Conservation (phyloP, 805 yeast genomes). For the Wickerhamiella lipophila region DNA sequence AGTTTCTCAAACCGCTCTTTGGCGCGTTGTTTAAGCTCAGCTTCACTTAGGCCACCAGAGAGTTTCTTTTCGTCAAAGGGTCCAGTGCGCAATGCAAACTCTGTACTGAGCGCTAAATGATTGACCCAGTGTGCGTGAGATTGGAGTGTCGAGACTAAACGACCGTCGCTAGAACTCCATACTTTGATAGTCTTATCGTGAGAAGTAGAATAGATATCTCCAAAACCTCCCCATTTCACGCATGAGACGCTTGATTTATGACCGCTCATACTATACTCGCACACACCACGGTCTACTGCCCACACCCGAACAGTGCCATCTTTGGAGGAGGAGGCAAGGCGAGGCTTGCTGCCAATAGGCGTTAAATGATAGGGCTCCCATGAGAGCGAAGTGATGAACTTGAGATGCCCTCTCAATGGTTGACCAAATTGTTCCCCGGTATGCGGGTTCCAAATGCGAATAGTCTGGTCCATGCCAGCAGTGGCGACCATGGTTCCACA, state of each 20-base stretch:
- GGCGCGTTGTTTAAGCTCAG: slow-evolving; percentile 45
- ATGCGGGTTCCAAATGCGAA: slow-evolving; percentile 73
- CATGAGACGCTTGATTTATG: slow-evolving; percentile 84
- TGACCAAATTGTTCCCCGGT: slow-evolving; percentile 65
- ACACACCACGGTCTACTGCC: slow-evolving; percentile 64
- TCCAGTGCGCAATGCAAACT: slow-evolving; percentile 74
- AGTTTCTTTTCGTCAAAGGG: slow-evolving; percentile 64
- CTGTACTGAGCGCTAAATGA: slow-evolving; percentile 84
- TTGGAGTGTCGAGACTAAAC: slow-evolving; percentile 61
- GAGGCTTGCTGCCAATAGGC: slow-evolving; percentile 34
- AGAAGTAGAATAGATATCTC: slow-evolving; percentile 73
- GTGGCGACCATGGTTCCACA: slow-evolving; percentile 86
- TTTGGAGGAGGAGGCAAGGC: slow-evolving; percentile 77
- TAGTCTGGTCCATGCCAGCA: slow-evolving; percentile 86
- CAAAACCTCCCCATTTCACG: slow-evolving; percentile 94
- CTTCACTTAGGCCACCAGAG: slow-evolving; percentile 7
- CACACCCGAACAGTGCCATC: slow-evolving; percentile 83
- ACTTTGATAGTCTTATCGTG: slow-evolving; percentile 89
- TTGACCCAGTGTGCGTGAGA: slow-evolving; percentile 98
- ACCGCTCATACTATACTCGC: slow-evolving; percentile 64
- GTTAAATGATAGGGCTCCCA: slow-evolving; percentile 93
- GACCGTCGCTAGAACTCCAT: slow-evolving; percentile 77
- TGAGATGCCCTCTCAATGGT: slow-evolving; percentile 66
- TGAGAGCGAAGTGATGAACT: slow-evolving; percentile 77
- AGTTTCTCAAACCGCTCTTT: slow-evolving; percentile 47